Conservation (phyloP, 2,329 filamentous ascomycete genomes). For the Emericellopsis cladophorae region DNA sequence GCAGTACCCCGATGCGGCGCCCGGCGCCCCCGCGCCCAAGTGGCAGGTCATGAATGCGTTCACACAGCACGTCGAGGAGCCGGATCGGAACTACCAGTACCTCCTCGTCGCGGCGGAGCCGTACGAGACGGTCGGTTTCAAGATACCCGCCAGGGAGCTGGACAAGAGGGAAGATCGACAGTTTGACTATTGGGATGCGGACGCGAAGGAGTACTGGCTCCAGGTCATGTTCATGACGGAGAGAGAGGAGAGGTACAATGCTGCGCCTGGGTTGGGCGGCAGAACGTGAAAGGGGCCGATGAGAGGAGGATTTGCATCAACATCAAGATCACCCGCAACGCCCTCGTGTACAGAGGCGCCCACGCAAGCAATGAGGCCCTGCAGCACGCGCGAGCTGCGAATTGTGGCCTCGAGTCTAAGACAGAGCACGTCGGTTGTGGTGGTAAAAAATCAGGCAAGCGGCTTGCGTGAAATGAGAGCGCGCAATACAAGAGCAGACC, state of each 20-base stretch:
- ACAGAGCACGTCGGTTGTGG: too few species aligned
- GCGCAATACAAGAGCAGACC: too few species aligned
- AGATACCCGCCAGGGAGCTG: slow-evolving; percentile 85
- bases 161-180: slow-evolving; percentile 79
- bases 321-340: too few species aligned
- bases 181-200: slow-evolving; percentile 91
- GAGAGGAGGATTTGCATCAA: too few species aligned
- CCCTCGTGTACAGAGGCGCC: too few species aligned
- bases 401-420: too few species aligned
- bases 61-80: slow-evolving; percentile 89
- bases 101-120: slow-evolving; percentile 90
- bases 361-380: too few species aligned
- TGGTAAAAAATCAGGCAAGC: too few species aligned
- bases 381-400: too few species aligned
- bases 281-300: slow-evolving; percentile 20
- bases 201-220: slow-evolving; percentile 94
- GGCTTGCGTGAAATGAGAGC: too few species aligned
- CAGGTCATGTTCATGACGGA: slow-evolving; percentile 98
- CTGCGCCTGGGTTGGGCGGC: slow-evolving; percentile 46
- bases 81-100: slow-evolving; percentile 91
- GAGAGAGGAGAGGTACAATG: slow-evolving; percentile 77
- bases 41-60: slow-evolving; percentile 97
- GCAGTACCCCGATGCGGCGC: slow-evolving; percentile 82
- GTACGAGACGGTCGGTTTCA: slow-evolving; percentile 95
- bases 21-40: slow-evolving; percentile 56